Percentiles rank a stretch among this genome's conserved stretches.
Conservation (phyloP, 441 rosid genomes). For the Euphorbia schlechtendalii region DNA sequence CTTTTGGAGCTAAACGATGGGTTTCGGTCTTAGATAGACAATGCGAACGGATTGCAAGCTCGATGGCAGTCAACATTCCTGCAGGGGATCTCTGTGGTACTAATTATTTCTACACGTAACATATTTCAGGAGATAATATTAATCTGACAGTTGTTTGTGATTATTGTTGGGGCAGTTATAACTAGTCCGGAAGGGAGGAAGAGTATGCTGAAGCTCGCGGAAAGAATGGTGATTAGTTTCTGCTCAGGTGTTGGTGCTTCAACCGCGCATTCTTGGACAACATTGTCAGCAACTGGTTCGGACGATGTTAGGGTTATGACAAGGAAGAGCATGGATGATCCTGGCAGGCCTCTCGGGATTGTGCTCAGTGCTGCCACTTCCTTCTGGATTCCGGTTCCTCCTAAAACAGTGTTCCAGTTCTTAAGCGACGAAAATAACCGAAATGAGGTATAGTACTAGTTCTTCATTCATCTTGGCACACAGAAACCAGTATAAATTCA, state of each 20-base stretch:
- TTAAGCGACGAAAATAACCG: constrained; percentile 47
- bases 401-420: constrained; percentile 42
- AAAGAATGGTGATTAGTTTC: constrained; percentile 91
- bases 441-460: constrained; percentile 39
- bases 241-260: constrained; percentile 94
- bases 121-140: too few species aligned
- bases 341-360: constrained; percentile 80
- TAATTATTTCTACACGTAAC: too few species aligned
- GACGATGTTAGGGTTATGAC: constrained; percentile 98
- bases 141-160: too few species aligned
- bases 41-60: constrained; percentile 91
- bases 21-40: constrained; percentile 77
- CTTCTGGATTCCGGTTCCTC: constrained; percentile 49
- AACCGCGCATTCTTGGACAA: constrained; percentile 89
- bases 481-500: too few species aligned
- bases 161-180: constrained; percentile 66
- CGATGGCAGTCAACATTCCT: constrained; percentile 84
- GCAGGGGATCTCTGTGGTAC: constrained; percentile 76
- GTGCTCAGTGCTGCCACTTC: constrained; percentile 60
- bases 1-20: constrained; percentile 97
- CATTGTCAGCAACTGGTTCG: constrained; percentile 72
- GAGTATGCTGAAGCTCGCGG: constrained; percentile 89
- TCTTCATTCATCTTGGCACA: too few species aligned
- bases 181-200: constrained; percentile 86
- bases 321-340: constrained; percentile 82